Base-by-base conservation (phyloP, 169 alveolate genomes). In the Plasmodium sp. region DNA sequence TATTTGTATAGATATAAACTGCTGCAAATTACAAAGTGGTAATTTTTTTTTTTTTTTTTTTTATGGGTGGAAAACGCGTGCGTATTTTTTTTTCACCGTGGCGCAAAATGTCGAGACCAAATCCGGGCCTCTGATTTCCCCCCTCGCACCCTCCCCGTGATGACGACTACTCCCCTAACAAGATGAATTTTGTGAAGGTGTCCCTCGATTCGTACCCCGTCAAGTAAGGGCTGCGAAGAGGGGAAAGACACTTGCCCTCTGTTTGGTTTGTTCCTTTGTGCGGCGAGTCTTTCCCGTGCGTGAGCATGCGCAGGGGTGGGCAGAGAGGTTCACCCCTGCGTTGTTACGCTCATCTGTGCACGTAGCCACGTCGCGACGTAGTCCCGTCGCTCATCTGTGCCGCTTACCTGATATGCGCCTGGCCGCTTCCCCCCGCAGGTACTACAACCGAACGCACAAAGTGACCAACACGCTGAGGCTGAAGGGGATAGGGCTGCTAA, bases 171-270 rank as follows among this genome's bases (percentile, higher is more conserved):
- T 39, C 39, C 18, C 9, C 27, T 22, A 22, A 22, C 27, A 85
- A 34, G 45, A 85, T 85, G 93, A 85, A 85, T 36, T 85, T 74
- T 31, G 67, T 85, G 80, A 85, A 77, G 80, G n/a, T 77, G 43
- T 62, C 85, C 9, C 36, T 67, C 62, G 43, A 77, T 75, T 73
- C 93, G 6, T 85, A 85, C 72, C 93, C 93, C 9, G 83, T 85
- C 33, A 85, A 85, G 93, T 85, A 85, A 85, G 22, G 33, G 45
- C 43, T 27, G 39, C 33, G 16, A 67, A 67, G 39, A n/a, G n/a
- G 39, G 12, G 6, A 67, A 22, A 67, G 39, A 67, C 77, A 67
- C n/a, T 31, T 16, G 0, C 77, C 62, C 22, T 34, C 51, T 77
- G 31, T 31, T 34, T 31, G 39, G 43, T 77, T 77, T 77, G 1